These are phyloP conservation scores for Fraxinus albicans DNA, from an alignment of 305 asterid species.

Conservation along the genomic window DNA sequence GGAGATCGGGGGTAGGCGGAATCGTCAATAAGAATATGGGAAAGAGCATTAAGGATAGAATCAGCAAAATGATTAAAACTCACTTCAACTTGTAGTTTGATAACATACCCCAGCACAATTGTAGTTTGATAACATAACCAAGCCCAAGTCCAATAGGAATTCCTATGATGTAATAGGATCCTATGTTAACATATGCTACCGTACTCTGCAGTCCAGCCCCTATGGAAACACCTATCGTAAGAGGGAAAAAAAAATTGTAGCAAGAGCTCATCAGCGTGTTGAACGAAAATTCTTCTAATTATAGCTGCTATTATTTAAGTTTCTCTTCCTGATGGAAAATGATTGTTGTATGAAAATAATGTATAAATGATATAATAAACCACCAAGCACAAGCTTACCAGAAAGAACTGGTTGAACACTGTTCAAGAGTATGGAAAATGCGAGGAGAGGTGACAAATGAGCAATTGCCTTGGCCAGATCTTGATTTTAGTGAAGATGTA, in stretches of 20 bases:
- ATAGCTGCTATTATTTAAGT: background rate
- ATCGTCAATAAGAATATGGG: background rate
- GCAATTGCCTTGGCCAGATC: constrained; percentile 49
- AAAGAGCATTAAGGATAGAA: background rate
- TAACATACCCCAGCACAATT: too few relatives aligned
- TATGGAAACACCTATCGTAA: constrained; percentile 49
- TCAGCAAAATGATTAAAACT: background rate
- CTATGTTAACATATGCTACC: constrained; percentile 65
- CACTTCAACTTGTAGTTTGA: constrained; percentile 52
- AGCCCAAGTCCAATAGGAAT: constrained; percentile 63
- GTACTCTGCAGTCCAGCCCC: constrained; percentile 75
- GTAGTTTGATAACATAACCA: constrained; percentile 50
- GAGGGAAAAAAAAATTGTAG: background rate
- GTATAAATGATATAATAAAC: background rate
- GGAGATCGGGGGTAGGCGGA: background rate
- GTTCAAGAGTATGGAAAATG: constrained; percentile 60
- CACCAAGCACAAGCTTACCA: constrained; percentile 26
- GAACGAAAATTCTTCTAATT: background rate
- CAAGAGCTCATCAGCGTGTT: background rate
- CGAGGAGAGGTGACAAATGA: constrained; percentile 50
- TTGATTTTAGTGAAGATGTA: constrained; percentile 48
- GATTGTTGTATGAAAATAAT: background rate
- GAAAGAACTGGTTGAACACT: constrained; percentile 74
- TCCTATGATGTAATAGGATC: constrained; percentile 65
- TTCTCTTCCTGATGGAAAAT: background rate